Evolutionary conservation across 176 grass and related monocot genomes (phyloP).

Genomic region (Ensete ventricosum): DNA sequence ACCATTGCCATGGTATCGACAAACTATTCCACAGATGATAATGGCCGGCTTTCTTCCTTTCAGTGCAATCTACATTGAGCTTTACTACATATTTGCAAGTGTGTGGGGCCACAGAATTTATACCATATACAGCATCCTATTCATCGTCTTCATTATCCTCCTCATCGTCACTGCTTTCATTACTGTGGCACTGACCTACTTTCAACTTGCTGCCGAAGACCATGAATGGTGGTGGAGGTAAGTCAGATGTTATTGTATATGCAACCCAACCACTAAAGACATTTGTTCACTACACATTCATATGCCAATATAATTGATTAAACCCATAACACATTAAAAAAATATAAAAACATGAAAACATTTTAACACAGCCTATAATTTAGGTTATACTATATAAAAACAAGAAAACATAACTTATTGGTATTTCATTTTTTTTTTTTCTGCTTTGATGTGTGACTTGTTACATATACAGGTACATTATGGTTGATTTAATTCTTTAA

Average conservation of each 20-base stretch:
- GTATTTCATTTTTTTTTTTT: too few relatives aligned
- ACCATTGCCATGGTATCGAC: neutral
- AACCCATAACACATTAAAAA: neutral
- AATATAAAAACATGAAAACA: neutral
- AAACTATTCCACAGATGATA: neutral
- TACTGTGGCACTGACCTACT: slow-evolving; percentile 2
- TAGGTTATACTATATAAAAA: too few relatives aligned
- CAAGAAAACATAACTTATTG: too few relatives aligned
- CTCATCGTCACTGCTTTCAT: neutral
- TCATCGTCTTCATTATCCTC: neutral
- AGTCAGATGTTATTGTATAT: neutral
- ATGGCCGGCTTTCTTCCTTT: neutral
- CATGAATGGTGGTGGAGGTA: slow-evolving; percentile 1
- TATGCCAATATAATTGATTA: neutral
- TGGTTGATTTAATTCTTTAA: too few relatives aligned
- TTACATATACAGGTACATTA: too few relatives aligned
- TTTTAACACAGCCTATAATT: too few relatives aligned
- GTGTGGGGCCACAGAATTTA: neutral
- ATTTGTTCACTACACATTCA: too few relatives aligned
- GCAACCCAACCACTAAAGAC: neutral
- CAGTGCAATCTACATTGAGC: slow-evolving; percentile 4
- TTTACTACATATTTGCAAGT: slow-evolving; percentile 1
- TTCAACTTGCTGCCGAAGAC: neutral
- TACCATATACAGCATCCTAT: neutral
- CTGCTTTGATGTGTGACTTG: too few relatives aligned